Evolutionary conservation across 495 filamentous ascomycete species (phyloP), one percentile per base, ranked within the genome.

Genomic region (Penicillium salamii): DNA sequence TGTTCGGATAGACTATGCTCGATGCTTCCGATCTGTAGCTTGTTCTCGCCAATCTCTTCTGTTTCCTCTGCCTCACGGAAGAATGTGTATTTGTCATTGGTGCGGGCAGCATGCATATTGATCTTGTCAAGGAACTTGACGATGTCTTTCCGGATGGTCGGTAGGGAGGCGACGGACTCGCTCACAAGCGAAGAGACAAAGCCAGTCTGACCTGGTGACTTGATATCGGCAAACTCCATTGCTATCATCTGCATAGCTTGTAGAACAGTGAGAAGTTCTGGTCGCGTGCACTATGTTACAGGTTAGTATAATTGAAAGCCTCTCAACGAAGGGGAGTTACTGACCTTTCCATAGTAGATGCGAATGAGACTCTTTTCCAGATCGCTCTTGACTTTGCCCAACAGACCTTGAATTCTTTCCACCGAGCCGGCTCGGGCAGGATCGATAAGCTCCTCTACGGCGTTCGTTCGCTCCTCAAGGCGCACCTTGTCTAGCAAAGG

Each of bases 41-140:
- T 97, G 54, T 91, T 84, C 39, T 89, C 83, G 4, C 79, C 81
- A 50, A 97, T 96, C 3, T 81, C 87, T 6, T 95, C 90, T 1
- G 83, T 89, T 61, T 96, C 92, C 41, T 89, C 77, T 3, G 86
- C 81, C 49, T 96, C 88, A 2, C 87, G 81, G 68, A 99, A 97
- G 72, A 99, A 99, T 7, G 78, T 66, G 61, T 96, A 97, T 54
- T 96, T 96, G 68, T 99, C 91, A 59, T 97, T 87, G 8, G 79
- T 83, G 33, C 79, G 83, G 0, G 93, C 93, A 0, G 95, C 89
- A 55, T 92, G 75, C 38, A 84, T 69, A 52, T 95, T 96, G 66
- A 99, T 93, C 51, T 84, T 83, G 50, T 95, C 86, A 13, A 99
- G 79, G 53, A 86, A 91, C 2, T 64, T 74, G 15, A 83, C 72